Conservation (phyloP, 768 basidiomycete genomes). For the Russula compacta region DNA sequence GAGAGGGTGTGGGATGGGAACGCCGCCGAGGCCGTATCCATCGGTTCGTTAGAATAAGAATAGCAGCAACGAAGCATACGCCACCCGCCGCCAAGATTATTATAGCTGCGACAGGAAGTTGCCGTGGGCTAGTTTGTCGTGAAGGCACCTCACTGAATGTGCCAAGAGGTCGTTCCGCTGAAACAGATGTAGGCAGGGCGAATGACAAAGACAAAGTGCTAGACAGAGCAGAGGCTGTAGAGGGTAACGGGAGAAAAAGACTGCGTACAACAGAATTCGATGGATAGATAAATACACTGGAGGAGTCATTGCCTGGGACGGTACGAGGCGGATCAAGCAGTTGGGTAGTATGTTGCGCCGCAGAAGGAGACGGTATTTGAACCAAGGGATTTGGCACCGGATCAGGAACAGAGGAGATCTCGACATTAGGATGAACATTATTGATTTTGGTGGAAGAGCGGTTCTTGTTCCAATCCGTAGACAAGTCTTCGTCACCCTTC, state of each 20-base stretch:
- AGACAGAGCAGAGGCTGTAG: slow-evolving; percentile 1
- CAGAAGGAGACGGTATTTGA: neutral
- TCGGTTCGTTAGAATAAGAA: slow-evolving; percentile 40
- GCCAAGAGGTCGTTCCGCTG: slow-evolving; percentile 14
- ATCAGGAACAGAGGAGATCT: slow-evolving; percentile 38
- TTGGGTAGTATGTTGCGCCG: slow-evolving; percentile 22
- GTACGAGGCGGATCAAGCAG: slow-evolving; percentile 18
- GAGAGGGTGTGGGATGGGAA: slow-evolving; percentile 57
- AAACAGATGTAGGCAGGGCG: neutral
- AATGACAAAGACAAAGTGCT: neutral
- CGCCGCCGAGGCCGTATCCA: slow-evolving; percentile 42
- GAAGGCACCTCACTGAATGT: slow-evolving; percentile 1
- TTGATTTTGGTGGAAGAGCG: slow-evolving; percentile 9
- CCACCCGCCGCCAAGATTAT: slow-evolving; percentile 46
- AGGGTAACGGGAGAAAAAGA: neutral
- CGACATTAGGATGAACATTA: slow-evolving; percentile 20
- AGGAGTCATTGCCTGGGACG: slow-evolving; percentile 6
- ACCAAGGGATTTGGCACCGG: slow-evolving; percentile 39
- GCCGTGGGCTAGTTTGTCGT: slow-evolving; percentile 23
- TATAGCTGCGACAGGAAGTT: slow-evolving; percentile 41
- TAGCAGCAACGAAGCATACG: slow-evolving; percentile 38
- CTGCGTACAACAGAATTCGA: neutral
- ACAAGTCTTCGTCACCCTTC: neutral
- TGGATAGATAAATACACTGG: neutral
- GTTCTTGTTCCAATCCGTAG: neutral